Conservation (phyloP, 2,329 filamentous ascomycete genomes). For the Tolypocladium cylindrosporum region DNA sequence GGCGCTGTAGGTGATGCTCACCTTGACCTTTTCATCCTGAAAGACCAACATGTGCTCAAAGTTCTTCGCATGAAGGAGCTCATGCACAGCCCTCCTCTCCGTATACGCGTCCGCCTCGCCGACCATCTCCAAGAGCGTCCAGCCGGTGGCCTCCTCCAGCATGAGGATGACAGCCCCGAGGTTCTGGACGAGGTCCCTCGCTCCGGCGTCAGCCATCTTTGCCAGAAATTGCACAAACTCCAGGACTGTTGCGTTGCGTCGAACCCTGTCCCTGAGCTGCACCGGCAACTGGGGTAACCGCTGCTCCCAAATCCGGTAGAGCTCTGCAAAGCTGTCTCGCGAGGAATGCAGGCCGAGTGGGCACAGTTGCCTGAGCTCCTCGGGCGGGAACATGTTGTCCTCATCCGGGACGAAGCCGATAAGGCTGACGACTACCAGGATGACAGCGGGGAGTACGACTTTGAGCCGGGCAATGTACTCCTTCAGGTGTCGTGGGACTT, state of each 20-base stretch:
- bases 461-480: slow-evolving; percentile 10
- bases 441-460: slow-evolving; percentile 3
- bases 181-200: background rate
- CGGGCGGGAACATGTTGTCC: background rate
- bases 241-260: background rate
- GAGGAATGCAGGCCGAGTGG: background rate
- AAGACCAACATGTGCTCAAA: slow-evolving; percentile 6
- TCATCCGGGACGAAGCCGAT: slow-evolving; percentile 4
- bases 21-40: slow-evolving; percentile 3
- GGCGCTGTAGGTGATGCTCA: background rate
- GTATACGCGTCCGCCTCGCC: background rate
- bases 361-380: background rate
- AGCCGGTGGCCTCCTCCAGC: slow-evolving; percentile 1
- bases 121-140: background rate
- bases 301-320: background rate
- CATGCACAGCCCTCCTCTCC: background rate
- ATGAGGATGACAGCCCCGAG: slow-evolving; percentile 1
- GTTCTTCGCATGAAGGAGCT: slow-evolving; percentile 3
- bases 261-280: background rate
- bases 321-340: background rate
- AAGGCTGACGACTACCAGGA: slow-evolving; percentile 7
- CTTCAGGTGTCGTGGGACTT: slow-evolving; percentile 10
- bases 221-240: slow-evolving; percentile 6
- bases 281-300: background rate
- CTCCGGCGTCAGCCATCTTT: background rate